A percentile compares a stretch with the other conserved stretches of the same genome.
phyloP scores from a whole-genome alignment of 441 rosid species.

The Mallotus japonicus region DNA sequence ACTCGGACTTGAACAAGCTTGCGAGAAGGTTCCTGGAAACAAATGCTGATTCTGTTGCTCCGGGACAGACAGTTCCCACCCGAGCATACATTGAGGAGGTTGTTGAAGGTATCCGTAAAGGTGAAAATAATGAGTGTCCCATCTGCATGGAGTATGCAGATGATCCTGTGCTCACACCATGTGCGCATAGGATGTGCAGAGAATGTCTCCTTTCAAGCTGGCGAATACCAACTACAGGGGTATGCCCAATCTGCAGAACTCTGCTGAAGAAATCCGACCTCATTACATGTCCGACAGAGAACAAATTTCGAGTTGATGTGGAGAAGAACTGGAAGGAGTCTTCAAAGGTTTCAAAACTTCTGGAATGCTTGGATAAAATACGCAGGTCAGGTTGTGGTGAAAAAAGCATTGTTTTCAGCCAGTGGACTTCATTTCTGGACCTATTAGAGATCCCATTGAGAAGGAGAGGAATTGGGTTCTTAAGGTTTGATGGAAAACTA shows the following conservation, averaged over 20 bases:
- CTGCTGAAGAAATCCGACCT: conserved; percentile 48
- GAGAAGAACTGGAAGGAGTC: conserved; percentile 66
- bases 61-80: conserved; percentile 36
- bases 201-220: conserved; percentile 71
- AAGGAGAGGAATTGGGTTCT: conserved; percentile 44
- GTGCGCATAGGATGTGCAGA: conserved; percentile 70
- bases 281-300: conserved; percentile 56
- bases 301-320: conserved; percentile 53
- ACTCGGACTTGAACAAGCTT: conserved; percentile 55
- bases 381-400: conserved; percentile 38
- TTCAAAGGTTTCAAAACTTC: conserved; percentile 55
- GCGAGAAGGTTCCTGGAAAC: conserved; percentile 55
- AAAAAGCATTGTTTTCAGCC: conserved; percentile 74
- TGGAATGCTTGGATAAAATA: conserved; percentile 48
- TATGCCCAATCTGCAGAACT: conserved; percentile 58
- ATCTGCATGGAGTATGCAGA: conserved; percentile 69
- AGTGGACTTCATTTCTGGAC: conserved; percentile 70
- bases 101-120: conserved; percentile 49
- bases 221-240: conserved; percentile 44
- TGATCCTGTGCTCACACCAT: conserved; percentile 73
- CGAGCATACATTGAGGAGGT: conserved; percentile 55
- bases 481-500: conserved; percentile 57
- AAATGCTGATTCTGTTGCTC: conserved; percentile 32
- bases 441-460: conserved; percentile 58
- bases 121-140: conserved; percentile 59